A percentile compares a stretch with the other conserved stretches of the same genome.
phyloP scores from a whole-genome alignment of 768 basidiomycete genomes.

The Artomyces pyxidatus region DNA sequence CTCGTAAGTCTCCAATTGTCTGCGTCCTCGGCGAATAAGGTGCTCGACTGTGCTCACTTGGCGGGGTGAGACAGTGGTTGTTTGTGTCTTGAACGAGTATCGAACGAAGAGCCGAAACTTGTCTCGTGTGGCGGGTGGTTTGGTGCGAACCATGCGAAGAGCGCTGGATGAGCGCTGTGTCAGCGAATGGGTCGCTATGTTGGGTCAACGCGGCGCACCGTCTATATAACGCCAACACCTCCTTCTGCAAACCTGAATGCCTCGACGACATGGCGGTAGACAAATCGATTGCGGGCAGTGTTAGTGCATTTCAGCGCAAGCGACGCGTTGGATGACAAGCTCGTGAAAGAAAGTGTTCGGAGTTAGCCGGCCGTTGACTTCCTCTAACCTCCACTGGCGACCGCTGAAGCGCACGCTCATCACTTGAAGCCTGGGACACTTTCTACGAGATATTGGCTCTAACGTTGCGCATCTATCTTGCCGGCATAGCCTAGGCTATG shows the following conservation, averaged over 20 bases:
- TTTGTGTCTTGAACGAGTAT: conserved; percentile 61
- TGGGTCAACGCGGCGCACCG: conserved; percentile 30
- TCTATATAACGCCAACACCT: conserved; percentile 46
- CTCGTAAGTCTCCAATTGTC: conserved; percentile 67
- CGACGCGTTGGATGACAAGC: not conserved
- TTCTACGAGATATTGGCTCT: too few relatives aligned
- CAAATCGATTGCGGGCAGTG: not conserved
- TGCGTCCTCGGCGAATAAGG: conserved; percentile 56
- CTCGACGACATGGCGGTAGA: conserved; percentile 19
- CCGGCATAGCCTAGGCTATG: not conserved
- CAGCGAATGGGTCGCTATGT: not conserved
- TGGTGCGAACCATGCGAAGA: conserved; percentile 64
- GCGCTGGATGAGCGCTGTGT: conserved; percentile 37
- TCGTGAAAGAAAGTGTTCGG: not conserved
- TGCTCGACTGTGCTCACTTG: conserved; percentile 68
- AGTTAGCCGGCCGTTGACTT: not conserved
- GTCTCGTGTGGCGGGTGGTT: conserved; percentile 49
- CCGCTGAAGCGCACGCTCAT: too few relatives aligned
- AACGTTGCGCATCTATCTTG: not conserved
- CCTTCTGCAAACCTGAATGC: conserved; percentile 43
- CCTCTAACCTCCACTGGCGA: too few relatives aligned
- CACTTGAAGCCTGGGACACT: too few relatives aligned
- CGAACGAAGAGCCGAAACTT: conserved; percentile 65
- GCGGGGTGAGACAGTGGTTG: conserved; percentile 50
- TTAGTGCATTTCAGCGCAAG: not conserved